Evolutionary conservation across 2,329 filamentous ascomycete species (phyloP).

Genomic region (Sarocladium oryzae): DNA sequence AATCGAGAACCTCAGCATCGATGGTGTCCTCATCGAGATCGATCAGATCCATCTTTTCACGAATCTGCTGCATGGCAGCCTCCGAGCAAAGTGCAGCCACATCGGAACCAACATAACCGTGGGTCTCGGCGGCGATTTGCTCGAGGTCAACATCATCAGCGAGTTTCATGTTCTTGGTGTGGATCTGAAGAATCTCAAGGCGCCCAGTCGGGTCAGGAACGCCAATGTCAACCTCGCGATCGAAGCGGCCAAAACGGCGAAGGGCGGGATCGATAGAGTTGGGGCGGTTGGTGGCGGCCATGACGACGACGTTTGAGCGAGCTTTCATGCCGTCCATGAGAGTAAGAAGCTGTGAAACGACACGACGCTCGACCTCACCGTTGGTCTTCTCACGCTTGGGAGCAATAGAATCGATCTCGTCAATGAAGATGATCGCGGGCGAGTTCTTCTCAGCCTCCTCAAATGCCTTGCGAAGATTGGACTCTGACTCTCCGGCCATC

Average conservation of each 20-base stretch:
- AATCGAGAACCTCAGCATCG: conserved; percentile 96
- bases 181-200: conserved; percentile 97
- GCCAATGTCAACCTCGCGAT: conserved; percentile 97
- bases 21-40: conserved; percentile 99
- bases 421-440: conserved; percentile 98
- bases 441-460: conserved; percentile 99
- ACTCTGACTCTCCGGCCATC: conserved; percentile 99
- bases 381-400: conserved; percentile 99
- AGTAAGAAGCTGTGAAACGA: conserved; percentile 92
- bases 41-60: conserved; percentile 99
- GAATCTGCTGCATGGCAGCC: conserved; percentile 99
- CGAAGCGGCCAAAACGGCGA: conserved; percentile 96
- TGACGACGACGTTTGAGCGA: conserved; percentile 95
- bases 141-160: conserved; percentile 94
- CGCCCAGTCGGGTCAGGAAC: conserved; percentile 97
- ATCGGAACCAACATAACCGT: conserved; percentile 98
- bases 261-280: conserved; percentile 98
- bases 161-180: conserved; percentile 99
- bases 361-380: conserved; percentile 95
- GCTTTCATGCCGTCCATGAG: conserved; percentile 99
- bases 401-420: conserved; percentile 98
- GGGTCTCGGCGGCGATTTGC: conserved; percentile 93
- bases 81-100: conserved; percentile 97
- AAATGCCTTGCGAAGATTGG: conserved; percentile 97
- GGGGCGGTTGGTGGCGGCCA: conserved; percentile 97